Percentiles rank a stretch among this genome's conserved stretches.
phyloP scores from a whole-genome alignment of 2,329 filamentous ascomycete species.

The Stemphylium beticola region DNA sequence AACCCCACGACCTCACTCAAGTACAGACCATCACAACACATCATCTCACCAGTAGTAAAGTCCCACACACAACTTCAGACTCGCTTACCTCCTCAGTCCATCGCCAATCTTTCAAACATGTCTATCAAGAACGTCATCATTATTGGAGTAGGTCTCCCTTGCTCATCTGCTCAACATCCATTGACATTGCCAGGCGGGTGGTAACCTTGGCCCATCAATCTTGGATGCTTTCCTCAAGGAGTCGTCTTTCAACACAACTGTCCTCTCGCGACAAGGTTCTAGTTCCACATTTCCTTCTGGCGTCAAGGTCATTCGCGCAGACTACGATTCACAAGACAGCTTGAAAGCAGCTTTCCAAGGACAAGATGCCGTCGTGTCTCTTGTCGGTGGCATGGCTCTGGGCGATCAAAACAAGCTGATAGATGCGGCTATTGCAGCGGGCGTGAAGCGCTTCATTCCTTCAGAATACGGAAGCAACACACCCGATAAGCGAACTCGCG shows the following conservation, averaged over 20 bases:
- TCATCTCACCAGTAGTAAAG: background rate
- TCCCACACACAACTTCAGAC: background rate
- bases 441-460: slow-evolving; percentile 67
- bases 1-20: background rate
- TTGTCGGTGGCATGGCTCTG: slow-evolving; percentile 52
- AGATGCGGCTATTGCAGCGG: slow-evolving; percentile 64
- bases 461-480: slow-evolving; percentile 63
- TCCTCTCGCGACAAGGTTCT: slow-evolving; percentile 60
- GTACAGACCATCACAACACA: background rate
- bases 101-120: slow-evolving; percentile 23
- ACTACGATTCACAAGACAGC: slow-evolving; percentile 56
- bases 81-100: background rate
- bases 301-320: slow-evolving; percentile 55
- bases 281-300: slow-evolving; percentile 48
- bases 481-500: slow-evolving; percentile 43
- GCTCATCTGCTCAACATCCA: background rate
- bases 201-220: slow-evolving; percentile 53
- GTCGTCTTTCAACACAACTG: slow-evolving; percentile 60
- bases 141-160: slow-evolving; percentile 46
- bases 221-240: slow-evolving; percentile 49
- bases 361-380: slow-evolving; percentile 63
- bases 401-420: slow-evolving; percentile 59
- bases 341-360: slow-evolving; percentile 60
- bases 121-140: slow-evolving; percentile 54
- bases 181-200: slow-evolving; percentile 40